Conservation (phyloP, 2,329 filamentous ascomycete species). For the Hymenoscyphus repandus region DNA sequence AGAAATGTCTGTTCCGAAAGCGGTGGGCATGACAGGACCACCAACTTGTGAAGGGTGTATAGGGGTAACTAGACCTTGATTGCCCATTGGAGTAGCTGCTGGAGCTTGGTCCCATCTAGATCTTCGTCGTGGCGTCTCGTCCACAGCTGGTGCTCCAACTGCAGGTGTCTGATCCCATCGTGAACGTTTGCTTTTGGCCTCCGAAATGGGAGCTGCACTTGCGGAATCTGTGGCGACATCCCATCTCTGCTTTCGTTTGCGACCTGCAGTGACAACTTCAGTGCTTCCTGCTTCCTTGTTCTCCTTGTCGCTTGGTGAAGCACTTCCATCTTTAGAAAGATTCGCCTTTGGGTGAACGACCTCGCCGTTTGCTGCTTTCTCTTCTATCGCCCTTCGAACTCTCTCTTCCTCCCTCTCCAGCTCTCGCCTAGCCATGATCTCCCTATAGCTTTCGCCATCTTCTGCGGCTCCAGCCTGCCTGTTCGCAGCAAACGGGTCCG, state of each 20-base stretch:
- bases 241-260: conserved; percentile 94
- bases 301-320: conserved; percentile 55
- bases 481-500: conserved; percentile 78
- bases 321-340: conserved; percentile 57
- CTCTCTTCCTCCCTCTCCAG: conserved; percentile 91
- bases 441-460: conserved; percentile 77
- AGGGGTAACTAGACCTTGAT: conserved; percentile 70
- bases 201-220: conserved; percentile 45
- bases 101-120: conserved; percentile 93
- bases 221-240: conserved; percentile 64
- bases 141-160: conserved; percentile 43
- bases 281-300: conserved; percentile 66
- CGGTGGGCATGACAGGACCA: conserved; percentile 45
- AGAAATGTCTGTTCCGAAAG: conserved; percentile 77
- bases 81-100: conserved; percentile 69
- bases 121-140: conserved; percentile 63
- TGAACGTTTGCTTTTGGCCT: conserved; percentile 61
- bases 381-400: conserved; percentile 72
- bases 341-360: conserved; percentile 65
- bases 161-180: conserved; percentile 83
- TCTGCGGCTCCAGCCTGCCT: conserved; percentile 59
- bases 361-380: conserved; percentile 55
- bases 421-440: conserved; percentile 86
- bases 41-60: conserved; percentile 64
- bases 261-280: conserved; percentile 54